Conservation (phyloP, 306 rosid genomes). For the Glycine soja region DNA sequence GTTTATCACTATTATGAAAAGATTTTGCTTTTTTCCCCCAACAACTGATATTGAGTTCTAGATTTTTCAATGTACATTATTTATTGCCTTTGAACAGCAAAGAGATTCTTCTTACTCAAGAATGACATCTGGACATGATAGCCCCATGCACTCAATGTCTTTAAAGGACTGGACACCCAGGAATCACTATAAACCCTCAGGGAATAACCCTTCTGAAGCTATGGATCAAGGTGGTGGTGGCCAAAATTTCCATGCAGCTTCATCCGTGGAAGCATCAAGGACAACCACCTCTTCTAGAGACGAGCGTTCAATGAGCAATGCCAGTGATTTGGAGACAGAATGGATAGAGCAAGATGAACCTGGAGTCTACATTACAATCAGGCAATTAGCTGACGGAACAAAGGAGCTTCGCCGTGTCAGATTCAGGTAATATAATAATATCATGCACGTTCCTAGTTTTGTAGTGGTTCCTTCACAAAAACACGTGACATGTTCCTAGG, state of each 20-base stretch:
- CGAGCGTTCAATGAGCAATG: slow-evolving; percentile 82
- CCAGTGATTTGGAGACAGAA: slow-evolving; percentile 75
- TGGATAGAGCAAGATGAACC: slow-evolving; percentile 94
- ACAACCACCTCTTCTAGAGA: slow-evolving; percentile 83
- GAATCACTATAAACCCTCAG: slow-evolving; percentile 48
- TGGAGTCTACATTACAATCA: slow-evolving; percentile 84
- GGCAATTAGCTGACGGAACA: slow-evolving; percentile 79
- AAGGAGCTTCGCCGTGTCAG: slow-evolving; percentile 88
- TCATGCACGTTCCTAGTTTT: slow-evolving; percentile 3
- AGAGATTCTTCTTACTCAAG: slow-evolving; percentile 65
- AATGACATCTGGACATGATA: slow-evolving; percentile 41
- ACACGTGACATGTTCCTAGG: neutral
- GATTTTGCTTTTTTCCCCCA: neutral
- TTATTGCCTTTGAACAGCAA: slow-evolving; percentile 52
- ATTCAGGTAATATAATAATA: slow-evolving; percentile 65
- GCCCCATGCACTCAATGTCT: slow-evolving; percentile 19
- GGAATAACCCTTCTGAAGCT: slow-evolving; percentile 45
- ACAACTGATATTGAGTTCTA: neutral
- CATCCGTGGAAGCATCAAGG: slow-evolving; percentile 73
- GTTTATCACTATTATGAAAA: neutral
- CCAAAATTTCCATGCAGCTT: slow-evolving; percentile 38
- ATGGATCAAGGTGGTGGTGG: slow-evolving; percentile 22
- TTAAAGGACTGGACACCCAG: slow-evolving; percentile 66
- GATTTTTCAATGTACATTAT: slow-evolving; percentile 1
- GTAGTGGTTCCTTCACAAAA: neutral